Evolutionary conservation across 768 basidiomycete genomes (phyloP).

Genomic region (Mycena galericulata): DNA sequence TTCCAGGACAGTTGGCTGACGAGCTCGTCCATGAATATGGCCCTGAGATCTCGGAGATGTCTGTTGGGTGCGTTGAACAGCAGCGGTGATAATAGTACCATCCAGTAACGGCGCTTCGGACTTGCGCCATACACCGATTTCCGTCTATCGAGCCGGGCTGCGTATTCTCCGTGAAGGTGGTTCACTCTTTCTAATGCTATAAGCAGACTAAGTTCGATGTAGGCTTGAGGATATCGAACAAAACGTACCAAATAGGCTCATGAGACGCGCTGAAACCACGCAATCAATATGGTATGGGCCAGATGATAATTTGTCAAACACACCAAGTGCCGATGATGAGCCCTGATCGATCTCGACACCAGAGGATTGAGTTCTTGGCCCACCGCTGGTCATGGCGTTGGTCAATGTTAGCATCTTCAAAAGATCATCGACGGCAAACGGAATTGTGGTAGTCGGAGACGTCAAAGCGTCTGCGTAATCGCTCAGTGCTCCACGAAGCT

Average conservation of each 20-base stretch:
- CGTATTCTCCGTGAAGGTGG: slow-evolving; percentile 10
- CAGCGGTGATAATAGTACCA: background rate
- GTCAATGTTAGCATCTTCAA: slow-evolving; percentile 5
- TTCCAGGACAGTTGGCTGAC: slow-evolving; percentile 1
- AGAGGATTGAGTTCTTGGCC: background rate
- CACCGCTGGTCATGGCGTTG: background rate
- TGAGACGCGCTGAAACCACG: background rate
- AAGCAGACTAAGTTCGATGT: too few species aligned
- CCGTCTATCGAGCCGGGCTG: background rate
- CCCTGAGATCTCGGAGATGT: background rate
- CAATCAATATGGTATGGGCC: too few species aligned
- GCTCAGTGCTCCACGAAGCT: background rate
- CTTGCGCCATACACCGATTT: background rate
- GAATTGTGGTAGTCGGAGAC: background rate
- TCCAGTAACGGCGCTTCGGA: background rate
- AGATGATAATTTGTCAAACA: too few species aligned
- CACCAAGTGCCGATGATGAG: background rate
- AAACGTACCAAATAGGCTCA: slow-evolving; percentile 2
- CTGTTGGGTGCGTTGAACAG: background rate
- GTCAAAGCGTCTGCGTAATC: background rate
- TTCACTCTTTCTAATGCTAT: background rate
- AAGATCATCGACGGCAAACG: background rate
- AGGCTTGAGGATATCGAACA: background rate
- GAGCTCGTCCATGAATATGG: background rate
- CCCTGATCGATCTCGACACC: slow-evolving; percentile 2